phyloP scores from a whole-genome alignment of 495 filamentous ascomycete species.

The Acidomyces sp. region DNA sequence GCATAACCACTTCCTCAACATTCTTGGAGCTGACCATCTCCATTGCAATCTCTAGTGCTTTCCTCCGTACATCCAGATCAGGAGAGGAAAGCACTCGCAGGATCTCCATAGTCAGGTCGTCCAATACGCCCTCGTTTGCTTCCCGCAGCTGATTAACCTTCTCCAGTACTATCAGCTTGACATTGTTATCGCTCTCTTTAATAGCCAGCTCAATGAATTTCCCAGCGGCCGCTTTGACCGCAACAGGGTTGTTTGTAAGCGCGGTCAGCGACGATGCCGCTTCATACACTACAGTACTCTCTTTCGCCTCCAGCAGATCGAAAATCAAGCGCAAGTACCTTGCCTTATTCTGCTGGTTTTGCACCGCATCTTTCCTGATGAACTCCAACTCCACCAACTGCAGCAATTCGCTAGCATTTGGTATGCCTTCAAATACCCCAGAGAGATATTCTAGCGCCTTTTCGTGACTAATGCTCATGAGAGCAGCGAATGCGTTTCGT shows the following conservation, averaged over 20 bases:
- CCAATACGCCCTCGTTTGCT: constrained; percentile 84
- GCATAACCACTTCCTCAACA: constrained; percentile 89
- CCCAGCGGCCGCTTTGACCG: constrained; percentile 86
- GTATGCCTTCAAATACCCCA: constrained; percentile 84
- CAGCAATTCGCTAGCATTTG: constrained; percentile 84
- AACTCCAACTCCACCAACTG: constrained; percentile 93
- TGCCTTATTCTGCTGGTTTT: constrained; percentile 88
- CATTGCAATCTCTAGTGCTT: constrained; percentile 79
- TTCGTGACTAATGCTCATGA: constrained; percentile 82
- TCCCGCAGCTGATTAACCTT: constrained; percentile 82
- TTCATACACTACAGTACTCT: constrained; percentile 94
- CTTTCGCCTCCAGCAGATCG: constrained; percentile 83
- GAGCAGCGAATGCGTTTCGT: constrained; percentile 89
- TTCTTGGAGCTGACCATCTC: constrained; percentile 99
- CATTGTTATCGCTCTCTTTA: constrained; percentile 26
- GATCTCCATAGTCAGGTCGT: constrained; percentile 97
- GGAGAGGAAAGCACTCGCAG: constrained; percentile 90
- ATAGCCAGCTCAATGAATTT: constrained; percentile 85
- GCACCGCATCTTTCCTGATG: constrained; percentile 91
- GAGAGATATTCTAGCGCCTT: constrained; percentile 82
- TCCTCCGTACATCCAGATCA: constrained; percentile 90
- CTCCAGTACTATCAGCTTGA: constrained; percentile 39
- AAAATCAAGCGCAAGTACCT: constrained; percentile 91
- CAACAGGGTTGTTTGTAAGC: constrained; percentile 90
- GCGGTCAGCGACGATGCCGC: constrained; percentile 94